These are phyloP conservation scores for Teratosphaeriaceae sp. DNA, from an alignment of 2,329 filamentous ascomycete genomes.

Conservation along the genomic window DNA sequence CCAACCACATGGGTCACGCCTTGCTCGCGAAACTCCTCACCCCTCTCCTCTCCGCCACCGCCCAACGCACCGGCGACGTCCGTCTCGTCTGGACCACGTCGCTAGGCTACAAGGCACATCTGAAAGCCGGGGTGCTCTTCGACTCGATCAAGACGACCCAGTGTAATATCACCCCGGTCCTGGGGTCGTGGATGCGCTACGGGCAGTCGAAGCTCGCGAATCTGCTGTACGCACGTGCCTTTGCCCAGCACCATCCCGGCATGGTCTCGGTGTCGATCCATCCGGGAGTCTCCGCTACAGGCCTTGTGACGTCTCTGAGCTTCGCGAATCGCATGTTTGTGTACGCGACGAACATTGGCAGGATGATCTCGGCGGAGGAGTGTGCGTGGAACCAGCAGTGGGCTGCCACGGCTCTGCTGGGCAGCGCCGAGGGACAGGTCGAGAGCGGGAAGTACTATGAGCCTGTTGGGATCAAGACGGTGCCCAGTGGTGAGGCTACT, in stretches of 20 bases:
- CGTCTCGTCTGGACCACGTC: constrained; percentile 33
- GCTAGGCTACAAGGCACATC: constrained; percentile 8
- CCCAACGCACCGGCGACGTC: constrained; percentile 33
- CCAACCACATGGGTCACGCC: constrained; percentile 26
- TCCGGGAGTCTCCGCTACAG: constrained; percentile 35
- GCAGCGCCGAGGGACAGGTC: constrained; percentile 14
- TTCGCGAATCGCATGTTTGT: constrained; percentile 7
- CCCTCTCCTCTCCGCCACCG: constrained; percentile 37
- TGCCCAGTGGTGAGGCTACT: constrained; percentile 6
- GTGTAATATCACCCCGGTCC: constrained; percentile 3
- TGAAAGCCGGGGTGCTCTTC: constrained; percentile 16
- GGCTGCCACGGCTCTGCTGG: constrained; percentile 15
- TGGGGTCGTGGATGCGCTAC: constrained; percentile 27
- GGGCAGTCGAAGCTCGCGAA: constrained; percentile 46
- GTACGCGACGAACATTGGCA: constrained; percentile 7
- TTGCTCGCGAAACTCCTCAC: constrained; percentile 20
- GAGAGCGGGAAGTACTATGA: constrained; percentile 23
- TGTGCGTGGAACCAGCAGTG: constrained; percentile 21
- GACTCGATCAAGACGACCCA: constrained; percentile 14
- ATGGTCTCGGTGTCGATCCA: constrained; percentile 41
- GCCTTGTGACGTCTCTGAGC: constrained; percentile 4
- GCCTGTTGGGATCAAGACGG: constrained; percentile 16
- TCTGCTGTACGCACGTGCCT: constrained; percentile 38
- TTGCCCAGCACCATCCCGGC: constrained; percentile 38
- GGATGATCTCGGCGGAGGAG: constrained; percentile 12